Conservation (phyloP, 2,329 filamentous ascomycete genomes). For the Penicillium nordicum region DNA sequence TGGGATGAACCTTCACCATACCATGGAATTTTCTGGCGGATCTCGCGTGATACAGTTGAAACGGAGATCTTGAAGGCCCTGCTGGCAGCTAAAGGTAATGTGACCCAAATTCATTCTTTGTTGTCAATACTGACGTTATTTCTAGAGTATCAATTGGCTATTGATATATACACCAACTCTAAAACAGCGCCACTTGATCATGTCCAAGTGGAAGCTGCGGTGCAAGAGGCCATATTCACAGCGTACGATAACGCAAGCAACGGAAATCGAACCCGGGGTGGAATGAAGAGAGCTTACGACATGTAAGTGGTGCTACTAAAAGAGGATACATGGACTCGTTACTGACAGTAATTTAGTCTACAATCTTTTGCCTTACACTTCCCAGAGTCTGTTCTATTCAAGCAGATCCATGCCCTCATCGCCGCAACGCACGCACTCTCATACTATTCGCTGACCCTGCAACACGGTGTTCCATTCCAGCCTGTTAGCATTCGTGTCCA, state of each 20-base stretch:
- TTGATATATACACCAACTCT: conserved; percentile 40
- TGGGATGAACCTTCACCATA: conserved; percentile 33
- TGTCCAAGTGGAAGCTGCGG: conserved; percentile 50
- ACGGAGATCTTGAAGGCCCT: conserved; percentile 57
- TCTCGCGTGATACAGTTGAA: conserved; percentile 51
- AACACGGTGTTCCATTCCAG: conserved; percentile 63
- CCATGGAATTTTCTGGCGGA: conserved; percentile 48
- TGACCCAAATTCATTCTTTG: not conserved
- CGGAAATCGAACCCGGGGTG: conserved; percentile 60
- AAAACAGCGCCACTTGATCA: conserved; percentile 38
- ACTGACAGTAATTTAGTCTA: conserved; percentile 29
- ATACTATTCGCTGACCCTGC: conserved; percentile 61
- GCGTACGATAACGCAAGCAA: conserved; percentile 65
- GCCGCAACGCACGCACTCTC: conserved; percentile 62
- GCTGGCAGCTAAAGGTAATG: conserved; percentile 45
- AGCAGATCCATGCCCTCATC: conserved; percentile 53
- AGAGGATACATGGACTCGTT: not conserved
- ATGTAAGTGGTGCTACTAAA: conserved; percentile 42
- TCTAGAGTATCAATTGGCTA: conserved; percentile 42
- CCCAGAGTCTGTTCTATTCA: conserved; percentile 38
- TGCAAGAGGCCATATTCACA: conserved; percentile 52
- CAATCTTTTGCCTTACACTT: conserved; percentile 45
- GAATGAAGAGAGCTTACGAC: conserved; percentile 59
- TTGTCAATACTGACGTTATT: conserved; percentile 13
- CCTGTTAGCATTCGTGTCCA: conserved; percentile 65